These are phyloP conservation scores for Suillus sp. DNA, from an alignment of 768 basidiomycete genomes.

Conservation along the genomic window DNA sequence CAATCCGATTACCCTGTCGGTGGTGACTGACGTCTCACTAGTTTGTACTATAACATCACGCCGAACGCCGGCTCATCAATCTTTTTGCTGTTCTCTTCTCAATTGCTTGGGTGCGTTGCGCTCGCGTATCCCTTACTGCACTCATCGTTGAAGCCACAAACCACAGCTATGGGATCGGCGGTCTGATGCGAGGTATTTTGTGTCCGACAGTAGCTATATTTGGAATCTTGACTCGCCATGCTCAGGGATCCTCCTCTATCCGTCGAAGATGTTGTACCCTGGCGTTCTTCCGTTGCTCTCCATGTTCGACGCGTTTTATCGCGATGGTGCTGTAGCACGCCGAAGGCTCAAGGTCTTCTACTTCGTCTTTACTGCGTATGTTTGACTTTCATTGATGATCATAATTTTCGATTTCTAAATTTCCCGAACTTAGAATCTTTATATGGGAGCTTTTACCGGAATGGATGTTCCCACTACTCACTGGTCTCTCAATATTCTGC, in stretches of 20 bases:
- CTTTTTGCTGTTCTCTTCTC: constrained; percentile 41
- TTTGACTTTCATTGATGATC: constrained; percentile 5
- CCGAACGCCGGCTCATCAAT: constrained; percentile 49
- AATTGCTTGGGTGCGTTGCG: constrained; percentile 35
- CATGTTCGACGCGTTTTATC: constrained; percentile 42
- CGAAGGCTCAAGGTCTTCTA: constrained; percentile 53
- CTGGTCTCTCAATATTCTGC: constrained; percentile 59
- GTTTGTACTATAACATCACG: constrained; percentile 51
- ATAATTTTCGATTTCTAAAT: neutral
- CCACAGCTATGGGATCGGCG: constrained; percentile 50
- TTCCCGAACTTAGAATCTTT: constrained; percentile 35
- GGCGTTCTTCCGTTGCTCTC: constrained; percentile 27
- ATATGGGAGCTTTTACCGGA: constrained; percentile 47
- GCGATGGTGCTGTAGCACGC: constrained; percentile 38
- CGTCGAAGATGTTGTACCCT: constrained; percentile 47
- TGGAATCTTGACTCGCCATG: neutral
- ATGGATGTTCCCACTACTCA: constrained; percentile 41
- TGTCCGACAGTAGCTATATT: neutral
- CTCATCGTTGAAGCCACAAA: neutral
- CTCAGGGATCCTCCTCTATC: constrained; percentile 40
- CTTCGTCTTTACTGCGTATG: constrained; percentile 36
- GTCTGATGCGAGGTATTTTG: constrained; percentile 47
- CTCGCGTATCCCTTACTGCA: neutral
- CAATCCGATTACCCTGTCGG: no score
- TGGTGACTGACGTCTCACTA: neutral